phyloP scores from a whole-genome alignment of 2,329 filamentous ascomycete genomes.

The Coniochaeta sp. region DNA sequence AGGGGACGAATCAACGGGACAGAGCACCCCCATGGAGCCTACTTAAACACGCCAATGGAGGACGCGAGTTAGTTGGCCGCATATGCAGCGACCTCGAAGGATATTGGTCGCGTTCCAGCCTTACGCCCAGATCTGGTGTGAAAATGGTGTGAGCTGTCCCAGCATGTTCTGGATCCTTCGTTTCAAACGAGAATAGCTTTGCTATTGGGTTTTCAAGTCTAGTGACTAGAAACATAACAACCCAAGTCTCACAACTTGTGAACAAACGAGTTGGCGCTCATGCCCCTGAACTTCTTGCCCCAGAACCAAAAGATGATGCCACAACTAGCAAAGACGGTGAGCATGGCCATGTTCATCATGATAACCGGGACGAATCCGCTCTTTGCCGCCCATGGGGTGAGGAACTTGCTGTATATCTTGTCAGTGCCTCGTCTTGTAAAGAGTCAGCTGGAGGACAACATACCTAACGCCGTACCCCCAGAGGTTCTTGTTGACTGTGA shows the following conservation, averaged over 20 bases:
- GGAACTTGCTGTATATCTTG: conserved; percentile 13
- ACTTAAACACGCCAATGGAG: background rate
- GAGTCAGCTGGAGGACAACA: background rate
- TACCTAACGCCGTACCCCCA: conserved; percentile 20
- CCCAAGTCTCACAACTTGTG: conserved; percentile 7
- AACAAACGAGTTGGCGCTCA: conserved; percentile 23
- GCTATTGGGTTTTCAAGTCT: no score
- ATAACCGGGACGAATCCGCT: conserved; percentile 16
- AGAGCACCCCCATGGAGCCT: no score
- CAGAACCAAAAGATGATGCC: conserved; percentile 19
- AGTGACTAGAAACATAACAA: no score
- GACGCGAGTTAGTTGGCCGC: background rate
- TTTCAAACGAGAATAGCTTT: no score
- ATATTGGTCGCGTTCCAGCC: background rate
- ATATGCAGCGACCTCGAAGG: background rate
- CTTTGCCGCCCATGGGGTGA: conserved; percentile 18
- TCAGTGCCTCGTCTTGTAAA: background rate
- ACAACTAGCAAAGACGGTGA: conserved; percentile 13
- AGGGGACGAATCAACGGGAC: no score
- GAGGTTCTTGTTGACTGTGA: conserved; percentile 21
- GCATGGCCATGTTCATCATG: conserved; percentile 20
- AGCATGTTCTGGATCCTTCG: no score
- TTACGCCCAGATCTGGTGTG: background rate
- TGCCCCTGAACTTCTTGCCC: conserved; percentile 25
- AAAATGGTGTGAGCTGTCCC: no score